Evolutionary conservation across 306 rosid species (phyloP).

Genomic region (Vigna reflexopilosa): DNA sequence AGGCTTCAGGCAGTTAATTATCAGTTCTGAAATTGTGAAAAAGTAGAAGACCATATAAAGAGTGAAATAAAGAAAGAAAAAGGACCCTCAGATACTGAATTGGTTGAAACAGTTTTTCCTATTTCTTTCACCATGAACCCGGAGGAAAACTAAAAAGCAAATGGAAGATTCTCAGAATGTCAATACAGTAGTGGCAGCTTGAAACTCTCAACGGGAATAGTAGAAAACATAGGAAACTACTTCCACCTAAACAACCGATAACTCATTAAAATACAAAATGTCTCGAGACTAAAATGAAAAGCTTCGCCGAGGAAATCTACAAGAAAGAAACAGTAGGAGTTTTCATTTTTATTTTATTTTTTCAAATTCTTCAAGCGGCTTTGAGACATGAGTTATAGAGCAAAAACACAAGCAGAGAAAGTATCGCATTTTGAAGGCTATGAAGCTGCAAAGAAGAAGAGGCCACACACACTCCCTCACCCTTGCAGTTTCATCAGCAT

Average conservation of each 20-base stretch:
- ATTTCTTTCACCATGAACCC: constrained; percentile 7
- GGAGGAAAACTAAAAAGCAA: constrained; percentile 24
- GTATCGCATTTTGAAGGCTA: constrained; percentile 27
- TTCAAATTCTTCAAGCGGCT: not conserved
- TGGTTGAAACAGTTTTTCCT: not conserved
- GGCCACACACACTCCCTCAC: constrained; percentile 66
- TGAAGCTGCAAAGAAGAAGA: constrained; percentile 30
- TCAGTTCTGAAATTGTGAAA: constrained; percentile 45
- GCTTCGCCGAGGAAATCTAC: constrained; percentile 34
- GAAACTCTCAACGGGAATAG: not conserved
- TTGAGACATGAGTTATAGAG: not conserved
- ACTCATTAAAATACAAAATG: constrained; percentile 10
- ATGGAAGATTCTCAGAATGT: constrained; percentile 28
- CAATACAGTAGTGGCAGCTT: not conserved
- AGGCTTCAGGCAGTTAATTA: constrained; percentile 34
- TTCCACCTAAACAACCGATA: constrained; percentile 13
- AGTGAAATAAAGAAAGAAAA: constrained; percentile 20
- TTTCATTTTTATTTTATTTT: not conserved
- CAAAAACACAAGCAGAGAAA: constrained; percentile 25
- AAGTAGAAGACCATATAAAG: not conserved
- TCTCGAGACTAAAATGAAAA: constrained; percentile 13
- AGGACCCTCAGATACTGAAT: constrained; percentile 28
- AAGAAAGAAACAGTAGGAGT: constrained; percentile 3
- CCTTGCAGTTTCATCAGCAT: constrained; percentile 79
- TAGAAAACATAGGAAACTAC: not conserved